Evolutionary conservation across 2,329 filamentous ascomycete species (phyloP).

Genomic region (Didymella pomorum): DNA sequence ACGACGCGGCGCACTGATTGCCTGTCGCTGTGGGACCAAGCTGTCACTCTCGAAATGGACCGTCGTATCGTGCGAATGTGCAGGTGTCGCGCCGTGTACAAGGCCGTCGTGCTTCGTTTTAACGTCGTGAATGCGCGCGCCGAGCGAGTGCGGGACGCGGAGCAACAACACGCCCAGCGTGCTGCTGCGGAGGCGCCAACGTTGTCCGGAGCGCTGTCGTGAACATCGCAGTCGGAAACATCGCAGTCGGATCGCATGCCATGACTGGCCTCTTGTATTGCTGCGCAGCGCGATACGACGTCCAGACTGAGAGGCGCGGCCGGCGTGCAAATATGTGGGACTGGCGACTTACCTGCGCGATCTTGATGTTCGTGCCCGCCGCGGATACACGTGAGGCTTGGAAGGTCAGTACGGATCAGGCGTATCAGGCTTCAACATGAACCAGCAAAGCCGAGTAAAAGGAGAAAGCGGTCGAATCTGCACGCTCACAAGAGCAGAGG

Average conservation of each 20-base stretch:
- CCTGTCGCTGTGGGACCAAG: slow-evolving; percentile 46
- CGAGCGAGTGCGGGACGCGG: slow-evolving; percentile 34
- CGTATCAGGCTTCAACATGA: slow-evolving; percentile 18
- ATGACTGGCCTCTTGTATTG: slow-evolving; percentile 3
- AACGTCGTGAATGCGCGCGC: slow-evolving; percentile 38
- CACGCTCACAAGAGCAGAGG: background rate
- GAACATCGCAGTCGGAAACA: slow-evolving; percentile 20
- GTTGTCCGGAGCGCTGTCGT: slow-evolving; percentile 24
- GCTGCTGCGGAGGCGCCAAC: slow-evolving; percentile 25
- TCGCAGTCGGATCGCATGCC: slow-evolving; percentile 20
- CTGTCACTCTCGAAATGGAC: slow-evolving; percentile 47
- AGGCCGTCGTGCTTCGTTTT: slow-evolving; percentile 44
- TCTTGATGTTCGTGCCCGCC: slow-evolving; percentile 23
- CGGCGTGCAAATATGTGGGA: slow-evolving; percentile 20
- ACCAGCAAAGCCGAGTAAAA: background rate
- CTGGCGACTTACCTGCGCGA: slow-evolving; percentile 22
- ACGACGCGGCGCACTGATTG: slow-evolving; percentile 42
- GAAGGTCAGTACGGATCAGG: slow-evolving; percentile 21
- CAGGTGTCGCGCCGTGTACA: slow-evolving; percentile 36
- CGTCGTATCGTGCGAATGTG: slow-evolving; percentile 37
- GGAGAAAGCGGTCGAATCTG: background rate
- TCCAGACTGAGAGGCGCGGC: slow-evolving; percentile 14
- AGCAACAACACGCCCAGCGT: slow-evolving; percentile 28
- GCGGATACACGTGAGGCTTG: slow-evolving; percentile 26
- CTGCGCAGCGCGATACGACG: slow-evolving; percentile 13